phyloP scores from a whole-genome alignment of 805 yeast species.

The Cephaloascus fragrans region DNA sequence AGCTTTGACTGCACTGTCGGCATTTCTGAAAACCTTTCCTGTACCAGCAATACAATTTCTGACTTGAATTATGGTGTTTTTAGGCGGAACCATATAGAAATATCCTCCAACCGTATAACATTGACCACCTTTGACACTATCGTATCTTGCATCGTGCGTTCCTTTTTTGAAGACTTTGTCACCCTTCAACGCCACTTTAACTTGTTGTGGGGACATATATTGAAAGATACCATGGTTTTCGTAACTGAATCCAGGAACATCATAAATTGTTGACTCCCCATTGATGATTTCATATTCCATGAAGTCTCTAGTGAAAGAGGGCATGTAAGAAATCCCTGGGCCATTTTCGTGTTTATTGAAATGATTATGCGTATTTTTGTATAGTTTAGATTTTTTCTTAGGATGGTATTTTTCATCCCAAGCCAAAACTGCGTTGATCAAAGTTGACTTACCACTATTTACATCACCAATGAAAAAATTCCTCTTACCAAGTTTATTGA shows the following conservation, averaged over 20 bases:
- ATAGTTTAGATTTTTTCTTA: not conserved
- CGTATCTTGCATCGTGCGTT: conserved; percentile 17
- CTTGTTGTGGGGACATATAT: conserved; percentile 11
- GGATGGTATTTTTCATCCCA: conserved; percentile 4
- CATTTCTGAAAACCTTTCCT: conserved; percentile 19
- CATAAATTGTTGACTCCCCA: conserved; percentile 18
- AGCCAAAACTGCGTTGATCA: conserved; percentile 37
- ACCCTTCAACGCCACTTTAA: conserved; percentile 20
- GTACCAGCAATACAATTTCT: conserved; percentile 33
- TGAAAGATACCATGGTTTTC: conserved; percentile 15
- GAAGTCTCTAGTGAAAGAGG: conserved; percentile 60
- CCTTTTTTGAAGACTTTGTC: conserved; percentile 18
- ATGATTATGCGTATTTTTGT: not conserved
- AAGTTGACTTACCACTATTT: conserved; percentile 61
- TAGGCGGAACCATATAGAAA: conserved; percentile 47
- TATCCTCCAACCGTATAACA: conserved; percentile 52
- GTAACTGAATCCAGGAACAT: conserved; percentile 37
- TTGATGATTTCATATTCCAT: conserved; percentile 24
- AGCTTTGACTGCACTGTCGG: conserved; percentile 18
- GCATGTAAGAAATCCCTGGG: conserved; percentile 43
- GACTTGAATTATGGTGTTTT: conserved; percentile 34
- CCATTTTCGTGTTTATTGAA: conserved; percentile 15
- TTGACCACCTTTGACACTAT: conserved; percentile 27
- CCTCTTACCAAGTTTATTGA: conserved; percentile 23
- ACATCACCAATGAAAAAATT: conserved; percentile 55